Conservation (phyloP, 139 green algal species). For the Chlorella vulgaris region DNA sequence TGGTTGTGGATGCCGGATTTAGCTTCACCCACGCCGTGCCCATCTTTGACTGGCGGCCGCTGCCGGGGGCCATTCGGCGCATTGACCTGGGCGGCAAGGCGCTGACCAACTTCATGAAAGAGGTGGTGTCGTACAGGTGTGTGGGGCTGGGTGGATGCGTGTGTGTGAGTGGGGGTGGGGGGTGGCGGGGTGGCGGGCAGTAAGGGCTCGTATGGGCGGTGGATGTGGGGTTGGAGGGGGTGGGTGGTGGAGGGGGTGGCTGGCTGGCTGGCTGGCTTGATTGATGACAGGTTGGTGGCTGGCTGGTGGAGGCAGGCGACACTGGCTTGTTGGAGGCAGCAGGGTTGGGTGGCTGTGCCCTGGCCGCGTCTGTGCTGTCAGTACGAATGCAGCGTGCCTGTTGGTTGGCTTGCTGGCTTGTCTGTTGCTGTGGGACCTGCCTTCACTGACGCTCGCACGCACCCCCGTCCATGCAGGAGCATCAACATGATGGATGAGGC, state of each 20-base stretch:
- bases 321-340: too few species aligned
- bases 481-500: constrained; percentile 98
- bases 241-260: neutral
- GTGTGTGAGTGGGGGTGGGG: neutral
- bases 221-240: too few species aligned
- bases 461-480: constrained; percentile 45
- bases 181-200: too few species aligned
- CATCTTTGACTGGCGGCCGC: constrained; percentile 58
- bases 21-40: constrained; percentile 86
- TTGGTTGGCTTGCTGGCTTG: neutral
- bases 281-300: too few species aligned
- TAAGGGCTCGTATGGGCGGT: too few species aligned
- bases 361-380: too few species aligned
- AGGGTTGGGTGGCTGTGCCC: too few species aligned
- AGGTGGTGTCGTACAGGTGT: constrained; percentile 88
- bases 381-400: too few species aligned
- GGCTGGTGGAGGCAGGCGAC: too few species aligned
- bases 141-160: neutral
- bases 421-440: neutral
- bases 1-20: constrained; percentile 83
- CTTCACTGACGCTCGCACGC: too few species aligned
- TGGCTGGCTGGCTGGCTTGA: too few species aligned
- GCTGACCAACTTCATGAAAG: constrained; percentile 98
- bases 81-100: constrained; percentile 96
- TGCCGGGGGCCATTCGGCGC: constrained; percentile 67